phyloP scores from a whole-genome alignment of 768 basidiomycete species.

The Agaricus blazei region DNA sequence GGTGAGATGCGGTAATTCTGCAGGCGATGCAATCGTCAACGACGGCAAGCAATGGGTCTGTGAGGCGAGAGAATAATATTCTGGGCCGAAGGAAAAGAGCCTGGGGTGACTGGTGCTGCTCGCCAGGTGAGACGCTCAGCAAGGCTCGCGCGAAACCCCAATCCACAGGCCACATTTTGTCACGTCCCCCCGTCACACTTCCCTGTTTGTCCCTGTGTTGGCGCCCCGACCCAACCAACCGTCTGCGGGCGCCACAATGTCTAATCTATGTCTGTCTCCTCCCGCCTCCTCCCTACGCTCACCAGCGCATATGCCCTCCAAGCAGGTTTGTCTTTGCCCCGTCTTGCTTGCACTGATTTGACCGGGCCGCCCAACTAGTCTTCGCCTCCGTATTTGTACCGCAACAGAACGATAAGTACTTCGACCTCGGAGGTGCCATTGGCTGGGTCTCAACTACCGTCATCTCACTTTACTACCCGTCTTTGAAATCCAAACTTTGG shows the following conservation, averaged over 20 bases:
- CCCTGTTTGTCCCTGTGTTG: constrained; percentile 1
- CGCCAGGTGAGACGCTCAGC: constrained; percentile 23
- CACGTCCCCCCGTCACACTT: constrained; percentile 6
- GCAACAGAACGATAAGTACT: constrained; percentile 58
- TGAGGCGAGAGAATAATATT: constrained; percentile 10
- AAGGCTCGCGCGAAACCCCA: constrained; percentile 22
- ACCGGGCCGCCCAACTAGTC: constrained; percentile 23
- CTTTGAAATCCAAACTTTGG: constrained; percentile 44
- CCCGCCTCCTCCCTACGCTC: constrained; percentile 45
- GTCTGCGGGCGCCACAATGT: neutral
- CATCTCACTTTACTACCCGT: constrained; percentile 59
- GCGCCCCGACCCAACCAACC: too few relatives aligned
- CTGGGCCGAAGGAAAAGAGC: constrained; percentile 1
- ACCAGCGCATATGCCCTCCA: constrained; percentile 49
- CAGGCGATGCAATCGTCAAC: neutral
- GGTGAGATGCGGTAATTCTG: neutral
- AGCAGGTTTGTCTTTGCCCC: constrained; percentile 25
- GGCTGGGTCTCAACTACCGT: constrained; percentile 63
- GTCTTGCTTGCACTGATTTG: neutral
- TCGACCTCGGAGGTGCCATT: constrained; percentile 58
- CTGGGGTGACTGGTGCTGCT: constrained; percentile 14
- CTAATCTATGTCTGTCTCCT: constrained; percentile 40
- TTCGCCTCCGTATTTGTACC: constrained; percentile 63
- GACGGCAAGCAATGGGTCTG: neutral
- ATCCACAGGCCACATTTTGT: constrained; percentile 16